A percentile compares a stretch with the other conserved stretches of the same genome.
phyloP scores from a whole-genome alignment of 768 basidiomycete species.

The Amanita brunnescens region DNA sequence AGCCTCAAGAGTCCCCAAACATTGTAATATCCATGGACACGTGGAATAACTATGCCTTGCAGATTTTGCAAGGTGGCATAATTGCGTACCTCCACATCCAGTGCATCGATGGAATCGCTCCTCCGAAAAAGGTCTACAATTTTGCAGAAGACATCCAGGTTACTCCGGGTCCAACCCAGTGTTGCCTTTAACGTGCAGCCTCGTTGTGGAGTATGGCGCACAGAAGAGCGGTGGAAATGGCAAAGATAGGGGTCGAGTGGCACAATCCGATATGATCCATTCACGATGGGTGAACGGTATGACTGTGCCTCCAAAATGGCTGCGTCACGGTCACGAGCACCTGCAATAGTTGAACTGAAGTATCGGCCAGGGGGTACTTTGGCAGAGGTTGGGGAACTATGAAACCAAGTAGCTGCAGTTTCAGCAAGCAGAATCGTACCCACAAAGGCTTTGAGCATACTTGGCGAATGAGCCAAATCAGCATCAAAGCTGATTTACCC shows the following conservation, averaged over 20 bases:
- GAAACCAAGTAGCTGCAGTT: not conserved
- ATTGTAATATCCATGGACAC: slow-evolving; percentile 10
- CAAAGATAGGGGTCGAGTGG: slow-evolving; percentile 8
- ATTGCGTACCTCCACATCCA: not conserved
- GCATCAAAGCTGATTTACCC: slow-evolving; percentile 5
- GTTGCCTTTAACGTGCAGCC: slow-evolving; percentile 6
- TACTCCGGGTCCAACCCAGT: not conserved
- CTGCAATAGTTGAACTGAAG: not conserved
- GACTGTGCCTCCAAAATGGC: slow-evolving; percentile 3
- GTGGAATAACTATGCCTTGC: not conserved
- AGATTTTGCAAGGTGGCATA: not conserved
- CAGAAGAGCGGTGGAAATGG: slow-evolving; percentile 6
- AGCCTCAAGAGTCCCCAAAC: slow-evolving; percentile 11
- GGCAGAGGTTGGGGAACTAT: slow-evolving; percentile 7
- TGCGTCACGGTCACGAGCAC: not conserved
- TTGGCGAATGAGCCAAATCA: slow-evolving; percentile 1
- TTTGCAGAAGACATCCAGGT: not conserved
- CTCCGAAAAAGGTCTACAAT: not conserved
- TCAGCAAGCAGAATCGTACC: slow-evolving; percentile 9
- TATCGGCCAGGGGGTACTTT: slow-evolving; percentile 1
- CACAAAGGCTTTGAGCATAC: slow-evolving; percentile 9
- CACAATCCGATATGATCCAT: slow-evolving; percentile 6
- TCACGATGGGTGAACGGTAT: not conserved
- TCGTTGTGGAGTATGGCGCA: slow-evolving; percentile 2
- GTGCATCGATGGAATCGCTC: not conserved